These are phyloP conservation scores for Globisporangium spinosum DNA, from an alignment of 352 stramenopile species.

Conservation along the genomic window DNA sequence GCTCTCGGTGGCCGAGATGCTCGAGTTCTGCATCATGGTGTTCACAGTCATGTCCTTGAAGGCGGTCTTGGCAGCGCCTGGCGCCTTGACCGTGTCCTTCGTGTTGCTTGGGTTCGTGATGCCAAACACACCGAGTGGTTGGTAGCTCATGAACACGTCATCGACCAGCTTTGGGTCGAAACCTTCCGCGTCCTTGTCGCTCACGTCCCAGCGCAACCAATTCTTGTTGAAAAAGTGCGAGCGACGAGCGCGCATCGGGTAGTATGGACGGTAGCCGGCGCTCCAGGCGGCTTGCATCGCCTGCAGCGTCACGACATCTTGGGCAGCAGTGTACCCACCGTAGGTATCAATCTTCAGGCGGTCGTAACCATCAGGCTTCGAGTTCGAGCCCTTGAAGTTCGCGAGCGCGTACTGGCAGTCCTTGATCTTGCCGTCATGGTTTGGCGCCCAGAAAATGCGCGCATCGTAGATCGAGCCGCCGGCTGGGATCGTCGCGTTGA, in stretches of 20 bases:
- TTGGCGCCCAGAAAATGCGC: conserved; percentile 54
- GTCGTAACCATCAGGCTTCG: conserved; percentile 27
- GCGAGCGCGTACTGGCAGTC: conserved; percentile 60
- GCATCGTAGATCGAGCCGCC: conserved; percentile 33
- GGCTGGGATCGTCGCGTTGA: conserved; percentile 27
- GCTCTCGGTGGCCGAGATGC: conserved; percentile 17
- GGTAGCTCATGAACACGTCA: conserved; percentile 46
- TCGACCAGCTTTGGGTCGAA: conserved; percentile 36
- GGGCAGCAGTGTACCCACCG: conserved; percentile 27
- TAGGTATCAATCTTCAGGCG: conserved; percentile 28
- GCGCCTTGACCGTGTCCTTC: conserved; percentile 24
- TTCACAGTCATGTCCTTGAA: conserved; percentile 23
- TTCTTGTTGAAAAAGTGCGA: conserved; percentile 70
- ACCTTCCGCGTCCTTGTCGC: conserved; percentile 29
- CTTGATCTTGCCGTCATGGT: conserved; percentile 41
- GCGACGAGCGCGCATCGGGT: conserved; percentile 48
- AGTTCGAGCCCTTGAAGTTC: conserved; percentile 41
- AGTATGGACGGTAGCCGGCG: conserved; percentile 62
- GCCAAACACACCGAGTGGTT: conserved; percentile 50
- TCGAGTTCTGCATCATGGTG: conserved; percentile 21
- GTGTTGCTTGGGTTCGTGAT: conserved; percentile 27
- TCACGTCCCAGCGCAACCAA: conserved; percentile 57
- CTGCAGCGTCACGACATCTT: conserved; percentile 40
- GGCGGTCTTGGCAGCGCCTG: conserved; percentile 18
- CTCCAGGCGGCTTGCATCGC: conserved; percentile 43